Conservation (phyloP, 1,284 basidiomycete genomes). For the Sporisorium reilianum region DNA sequence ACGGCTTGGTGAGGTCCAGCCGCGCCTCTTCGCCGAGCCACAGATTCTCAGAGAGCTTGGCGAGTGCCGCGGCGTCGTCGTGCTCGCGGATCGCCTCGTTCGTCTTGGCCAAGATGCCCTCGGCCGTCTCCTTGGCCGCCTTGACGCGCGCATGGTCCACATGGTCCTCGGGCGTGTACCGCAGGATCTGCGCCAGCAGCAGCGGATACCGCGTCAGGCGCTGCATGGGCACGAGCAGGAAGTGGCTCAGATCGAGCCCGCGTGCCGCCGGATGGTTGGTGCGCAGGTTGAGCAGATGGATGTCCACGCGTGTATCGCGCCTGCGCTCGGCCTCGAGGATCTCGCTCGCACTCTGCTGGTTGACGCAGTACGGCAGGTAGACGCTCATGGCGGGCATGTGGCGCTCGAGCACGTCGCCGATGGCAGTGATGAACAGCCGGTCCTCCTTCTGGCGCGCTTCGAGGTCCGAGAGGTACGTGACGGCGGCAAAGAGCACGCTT, state of each 20-base stretch:
- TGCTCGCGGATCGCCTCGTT: constrained; percentile 91
- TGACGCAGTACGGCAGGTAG: constrained; percentile 91
- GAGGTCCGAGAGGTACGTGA: constrained; percentile 73
- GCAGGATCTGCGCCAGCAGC: constrained; percentile 88
- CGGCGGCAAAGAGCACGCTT: constrained; percentile 71
- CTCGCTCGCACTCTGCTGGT: constrained; percentile 83
- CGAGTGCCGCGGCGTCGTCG: constrained; percentile 81
- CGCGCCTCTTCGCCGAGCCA: constrained; percentile 74
- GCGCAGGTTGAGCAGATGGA: constrained; percentile 80
- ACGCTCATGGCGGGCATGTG: constrained; percentile 82
- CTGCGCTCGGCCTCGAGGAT: constrained; percentile 81
- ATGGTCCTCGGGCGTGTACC: constrained; percentile 91
- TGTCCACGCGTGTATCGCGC: constrained; percentile 76
- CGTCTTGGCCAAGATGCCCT: constrained; percentile 81
- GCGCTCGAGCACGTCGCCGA: constrained; percentile 84
- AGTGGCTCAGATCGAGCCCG: constrained; percentile 88
- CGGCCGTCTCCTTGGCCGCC: constrained; percentile 76
- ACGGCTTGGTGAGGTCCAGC: constrained; percentile 85
- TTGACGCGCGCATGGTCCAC: constrained; percentile 78
- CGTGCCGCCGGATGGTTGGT: constrained; percentile 80
- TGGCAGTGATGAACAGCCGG: constrained; percentile 85
- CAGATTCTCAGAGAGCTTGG: constrained; percentile 79
- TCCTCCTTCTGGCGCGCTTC: constrained; percentile 91
- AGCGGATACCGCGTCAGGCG: constrained; percentile 95
- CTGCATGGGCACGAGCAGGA: constrained; percentile 93